phyloP scores from a whole-genome alignment of 192 early-diverging fungal species.

The Dispira simplex region DNA sequence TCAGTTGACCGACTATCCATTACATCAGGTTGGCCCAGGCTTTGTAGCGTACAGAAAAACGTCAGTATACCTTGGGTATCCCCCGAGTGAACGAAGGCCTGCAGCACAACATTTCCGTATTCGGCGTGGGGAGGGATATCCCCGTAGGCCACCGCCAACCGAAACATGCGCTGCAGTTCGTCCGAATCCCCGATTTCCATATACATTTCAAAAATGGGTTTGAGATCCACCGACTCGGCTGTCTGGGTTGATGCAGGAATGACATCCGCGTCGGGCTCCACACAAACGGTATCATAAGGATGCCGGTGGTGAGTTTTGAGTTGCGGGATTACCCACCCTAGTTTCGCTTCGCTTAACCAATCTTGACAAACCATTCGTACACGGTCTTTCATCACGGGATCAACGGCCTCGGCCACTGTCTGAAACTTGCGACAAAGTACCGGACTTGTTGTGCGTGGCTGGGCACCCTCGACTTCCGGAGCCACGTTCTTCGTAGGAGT shows the following conservation, averaged over 20 bases:
- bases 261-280: not conserved
- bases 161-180: not conserved
- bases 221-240: not conserved
- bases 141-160: not conserved
- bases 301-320: not conserved
- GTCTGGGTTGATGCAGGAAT: not conserved
- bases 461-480: not conserved
- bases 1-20: no score
- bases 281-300: not conserved
- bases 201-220: constrained; percentile 1
- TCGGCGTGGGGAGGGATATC: not conserved
- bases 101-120: not conserved
- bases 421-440: not conserved
- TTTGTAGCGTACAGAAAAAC: not conserved
- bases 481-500: not conserved
- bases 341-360: not conserved
- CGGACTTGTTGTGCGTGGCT: not conserved
- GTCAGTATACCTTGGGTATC: not conserved
- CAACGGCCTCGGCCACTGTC: not conserved
- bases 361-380: not conserved
- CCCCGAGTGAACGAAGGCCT: not conserved
- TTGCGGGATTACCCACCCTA: not conserved
- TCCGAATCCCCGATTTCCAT: not conserved
- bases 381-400: not conserved
- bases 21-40: no score